A percentile compares a stretch with the other conserved stretches of the same genome.
Evolutionary conservation across 306 rosid genomes (phyloP).

Genomic region (Carpinus viminea): DNA sequence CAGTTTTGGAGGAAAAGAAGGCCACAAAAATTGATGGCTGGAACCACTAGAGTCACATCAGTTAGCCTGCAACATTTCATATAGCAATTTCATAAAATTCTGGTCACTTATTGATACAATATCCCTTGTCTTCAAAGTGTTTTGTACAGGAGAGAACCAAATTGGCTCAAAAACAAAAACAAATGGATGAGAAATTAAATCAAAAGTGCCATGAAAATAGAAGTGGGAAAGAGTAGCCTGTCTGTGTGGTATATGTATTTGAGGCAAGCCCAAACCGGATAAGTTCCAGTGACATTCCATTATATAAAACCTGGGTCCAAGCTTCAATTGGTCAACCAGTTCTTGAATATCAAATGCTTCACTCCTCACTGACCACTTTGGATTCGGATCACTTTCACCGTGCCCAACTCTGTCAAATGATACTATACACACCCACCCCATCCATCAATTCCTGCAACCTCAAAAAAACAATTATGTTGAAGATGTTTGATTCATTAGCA

Average conservation of each 20-base stretch:
- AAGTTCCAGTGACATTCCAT: constrained; percentile 22
- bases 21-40: constrained; percentile 45
- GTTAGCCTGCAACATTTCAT: constrained; percentile 27
- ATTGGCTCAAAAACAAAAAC: not conserved
- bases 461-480: not conserved
- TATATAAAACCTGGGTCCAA: constrained; percentile 33
- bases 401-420: constrained; percentile 30
- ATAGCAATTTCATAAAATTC: too few relatives aligned
- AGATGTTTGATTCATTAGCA: not conserved
- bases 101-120: too few relatives aligned
- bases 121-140: too few relatives aligned
- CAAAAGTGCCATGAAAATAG: not conserved
- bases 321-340: constrained; percentile 29
- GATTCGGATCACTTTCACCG: constrained; percentile 39
- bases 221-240: not conserved
- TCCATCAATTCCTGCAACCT: constrained; percentile 26
- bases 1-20: constrained; percentile 31
- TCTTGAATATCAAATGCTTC: constrained; percentile 9
- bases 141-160: too few relatives aligned
- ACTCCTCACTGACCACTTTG: too few relatives aligned
- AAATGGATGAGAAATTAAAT: not conserved
- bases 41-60: constrained; percentile 29
- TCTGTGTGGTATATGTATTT: constrained; percentile 39
- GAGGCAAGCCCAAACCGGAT: constrained; percentile 33
- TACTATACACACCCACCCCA: constrained; percentile 25